Percentiles rank a stretch among this genome's conserved stretches.
phyloP scores from a whole-genome alignment of 345 rosid genomes.

The Populus euphratica region DNA sequence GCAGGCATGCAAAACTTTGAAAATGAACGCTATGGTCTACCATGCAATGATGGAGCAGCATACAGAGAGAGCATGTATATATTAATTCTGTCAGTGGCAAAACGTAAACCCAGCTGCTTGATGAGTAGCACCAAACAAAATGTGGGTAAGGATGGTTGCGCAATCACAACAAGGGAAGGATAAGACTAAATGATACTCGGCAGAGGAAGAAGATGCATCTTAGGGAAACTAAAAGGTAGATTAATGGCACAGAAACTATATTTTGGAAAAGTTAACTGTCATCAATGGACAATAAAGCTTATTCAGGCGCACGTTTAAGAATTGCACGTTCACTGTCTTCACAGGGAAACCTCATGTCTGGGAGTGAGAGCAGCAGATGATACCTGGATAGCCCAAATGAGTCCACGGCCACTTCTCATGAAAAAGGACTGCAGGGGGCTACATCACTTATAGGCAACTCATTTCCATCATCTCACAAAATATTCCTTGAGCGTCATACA shows the following conservation, averaged over 20 bases:
- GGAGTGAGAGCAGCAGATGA: background rate
- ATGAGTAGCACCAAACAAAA: background rate
- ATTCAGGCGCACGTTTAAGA: background rate
- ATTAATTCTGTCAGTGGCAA: background rate
- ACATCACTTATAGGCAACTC: background rate
- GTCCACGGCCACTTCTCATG: background rate
- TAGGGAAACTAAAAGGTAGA: background rate
- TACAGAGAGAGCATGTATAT: too few relatives aligned
- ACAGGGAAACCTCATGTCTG: background rate
- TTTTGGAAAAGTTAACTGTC: background rate
- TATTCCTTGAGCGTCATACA: background rate
- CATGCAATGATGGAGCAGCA: background rate
- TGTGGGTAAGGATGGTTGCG: background rate
- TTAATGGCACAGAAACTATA: background rate
- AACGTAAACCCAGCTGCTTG: background rate
- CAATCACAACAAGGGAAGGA: background rate
- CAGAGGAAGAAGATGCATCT: background rate
- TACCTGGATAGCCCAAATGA: background rate
- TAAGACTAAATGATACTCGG: background rate
- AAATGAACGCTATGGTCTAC: background rate
- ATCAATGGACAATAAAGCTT: background rate
- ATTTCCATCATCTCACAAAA: background rate
- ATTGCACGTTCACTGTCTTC: background rate
- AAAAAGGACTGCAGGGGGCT: background rate
- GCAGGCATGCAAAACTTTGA: background rate